Base-by-base conservation (phyloP, 2,329 filamentous ascomycete genomes). In the Cryoendolithus antarcticus region DNA sequence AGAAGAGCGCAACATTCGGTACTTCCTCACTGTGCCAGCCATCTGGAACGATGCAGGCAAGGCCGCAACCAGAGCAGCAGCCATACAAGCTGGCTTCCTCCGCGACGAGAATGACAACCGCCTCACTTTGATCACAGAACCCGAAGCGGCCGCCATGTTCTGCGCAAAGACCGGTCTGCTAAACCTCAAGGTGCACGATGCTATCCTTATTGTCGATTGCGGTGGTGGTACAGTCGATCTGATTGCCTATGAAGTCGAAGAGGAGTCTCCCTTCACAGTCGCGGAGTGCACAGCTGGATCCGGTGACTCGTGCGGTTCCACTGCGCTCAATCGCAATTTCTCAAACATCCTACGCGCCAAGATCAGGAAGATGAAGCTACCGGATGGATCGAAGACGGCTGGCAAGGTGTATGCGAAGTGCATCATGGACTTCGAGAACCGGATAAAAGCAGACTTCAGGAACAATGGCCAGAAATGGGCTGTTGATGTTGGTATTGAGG, bases 391-490 rank as follows among this genome's bases (percentile, higher is more conserved):
- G 51, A 93, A 89, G 66, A 96, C 86, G 3, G 89, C 91, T n/a
- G 89, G 89, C 32, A 86, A 89, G 63, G 91, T 98, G 39, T 96
- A 96, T 62, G 89, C 89, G 50, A 96, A 96, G 69, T 96, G 89
- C 62, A 96, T 98, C 65, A 96, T 96, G 89, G 91, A 98, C 65
- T 98, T 98, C 56, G 91, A 98, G 70, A 96, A 96, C 74, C 74
- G 91, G 62, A 95, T 98, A 74, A 98, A 98, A 72, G 91, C 91
- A 36, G 91, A 96, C 63, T 98, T 98, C 80, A 79, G 91, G 48
- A 96, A 96, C 69, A 96, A 95, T 62, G 88, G 89, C 36, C 89
- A 96, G 64, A 96, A 96, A 63, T 96, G 91, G 91, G 91, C 91
- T 33, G 55, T 96, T 12, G 91, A 98, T 59, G 91, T 98, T 37